Conservation (phyloP, 2,329 filamentous ascomycete species). For the Stagonosporopsis chrysanthemi region DNA sequence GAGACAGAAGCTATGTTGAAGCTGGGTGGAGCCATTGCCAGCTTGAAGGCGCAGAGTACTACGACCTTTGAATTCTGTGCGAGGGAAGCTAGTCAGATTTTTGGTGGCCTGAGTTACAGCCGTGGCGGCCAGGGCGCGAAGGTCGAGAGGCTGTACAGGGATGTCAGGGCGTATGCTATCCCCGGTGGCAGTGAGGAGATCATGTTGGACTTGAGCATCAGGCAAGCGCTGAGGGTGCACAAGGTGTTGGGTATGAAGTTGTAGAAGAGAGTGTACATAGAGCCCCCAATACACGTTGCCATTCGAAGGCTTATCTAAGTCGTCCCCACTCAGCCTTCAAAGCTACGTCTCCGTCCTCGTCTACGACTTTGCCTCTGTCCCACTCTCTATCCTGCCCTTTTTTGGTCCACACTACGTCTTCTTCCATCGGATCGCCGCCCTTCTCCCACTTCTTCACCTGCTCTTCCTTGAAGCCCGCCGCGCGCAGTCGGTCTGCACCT, state of each 20-base stretch:
- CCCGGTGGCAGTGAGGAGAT: constrained; percentile 97
- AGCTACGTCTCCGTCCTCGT: constrained; percentile 62
- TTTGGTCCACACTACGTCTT: constrained; percentile 76
- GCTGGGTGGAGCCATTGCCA: constrained; percentile 91
- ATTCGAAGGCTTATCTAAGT: constrained; percentile 27
- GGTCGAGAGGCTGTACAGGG: constrained; percentile 91
- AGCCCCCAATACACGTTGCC: neutral
- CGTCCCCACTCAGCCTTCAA: constrained; percentile 59
- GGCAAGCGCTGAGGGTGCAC: constrained; percentile 86
- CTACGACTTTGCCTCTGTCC: constrained; percentile 69
- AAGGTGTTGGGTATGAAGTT: constrained; percentile 96
- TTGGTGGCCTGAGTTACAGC: constrained; percentile 90
- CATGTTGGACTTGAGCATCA: constrained; percentile 95
- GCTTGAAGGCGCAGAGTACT: constrained; percentile 92
- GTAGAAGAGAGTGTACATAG: constrained; percentile 54
- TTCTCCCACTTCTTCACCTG: constrained; percentile 77
- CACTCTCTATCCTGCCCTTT: constrained; percentile 72
- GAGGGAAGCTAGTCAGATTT: constrained; percentile 95
- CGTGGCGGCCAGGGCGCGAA: constrained; percentile 94
- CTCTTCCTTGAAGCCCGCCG: constrained; percentile 79
- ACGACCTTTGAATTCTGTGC: constrained; percentile 98
- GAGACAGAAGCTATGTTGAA: constrained; percentile 96
- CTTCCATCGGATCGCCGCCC: constrained; percentile 66
- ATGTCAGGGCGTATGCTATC: constrained; percentile 93
- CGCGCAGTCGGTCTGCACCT: constrained; percentile 76